phyloP scores from a whole-genome alignment of 2,329 filamentous ascomycete species.

The Teratosphaeria zuluensis region DNA sequence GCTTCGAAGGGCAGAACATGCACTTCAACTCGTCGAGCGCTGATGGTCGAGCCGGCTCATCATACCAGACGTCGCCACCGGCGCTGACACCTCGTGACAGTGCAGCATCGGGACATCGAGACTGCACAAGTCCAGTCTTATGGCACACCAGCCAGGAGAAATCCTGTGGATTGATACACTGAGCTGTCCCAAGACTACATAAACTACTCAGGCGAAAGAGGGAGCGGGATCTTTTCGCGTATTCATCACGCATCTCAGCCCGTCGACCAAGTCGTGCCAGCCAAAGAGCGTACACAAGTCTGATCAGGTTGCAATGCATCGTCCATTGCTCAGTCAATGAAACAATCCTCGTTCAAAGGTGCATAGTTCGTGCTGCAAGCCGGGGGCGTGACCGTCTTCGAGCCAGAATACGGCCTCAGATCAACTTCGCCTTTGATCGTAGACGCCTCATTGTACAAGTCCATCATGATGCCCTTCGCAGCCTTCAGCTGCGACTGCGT shows the following conservation, averaged over 20 bases:
- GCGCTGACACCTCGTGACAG: no score
- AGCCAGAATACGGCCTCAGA: not conserved
- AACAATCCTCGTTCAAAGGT: not conserved
- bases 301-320: not conserved
- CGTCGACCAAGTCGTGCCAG: not conserved
- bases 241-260: not conserved
- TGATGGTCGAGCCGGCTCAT: no score
- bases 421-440: not conserved
- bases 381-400: not conserved
- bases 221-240: no score
- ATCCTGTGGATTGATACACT: no score
- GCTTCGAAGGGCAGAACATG: no score
- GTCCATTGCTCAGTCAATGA: not conserved
- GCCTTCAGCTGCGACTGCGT: not conserved
- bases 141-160: no score
- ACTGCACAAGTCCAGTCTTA: no score
- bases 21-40: no score
- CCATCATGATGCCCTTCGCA: not conserved
- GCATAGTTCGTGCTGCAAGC: not conserved
- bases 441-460: not conserved
- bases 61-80: no score
- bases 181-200: no score
- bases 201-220: no score
- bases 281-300: not conserved
- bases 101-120: no score